A percentile compares a stretch with the other conserved stretches of the same genome.
Conservation (phyloP, 1,284 basidiomycete genomes). For the Athelia psychrophila region DNA sequence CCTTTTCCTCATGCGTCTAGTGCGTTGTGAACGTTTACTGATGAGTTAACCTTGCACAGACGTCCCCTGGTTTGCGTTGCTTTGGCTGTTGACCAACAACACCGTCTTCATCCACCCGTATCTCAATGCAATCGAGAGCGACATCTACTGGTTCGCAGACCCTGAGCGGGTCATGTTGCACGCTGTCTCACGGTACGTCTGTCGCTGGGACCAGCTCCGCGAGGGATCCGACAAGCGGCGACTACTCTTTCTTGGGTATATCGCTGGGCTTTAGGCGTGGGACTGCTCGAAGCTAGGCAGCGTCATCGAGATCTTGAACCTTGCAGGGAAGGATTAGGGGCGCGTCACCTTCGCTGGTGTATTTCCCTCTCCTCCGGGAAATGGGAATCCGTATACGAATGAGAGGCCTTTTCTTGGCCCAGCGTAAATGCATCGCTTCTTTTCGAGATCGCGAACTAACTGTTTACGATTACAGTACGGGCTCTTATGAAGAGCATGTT, state of each 20-base stretch:
- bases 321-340: slow-evolving; percentile 34
- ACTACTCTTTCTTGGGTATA: slow-evolving; percentile 60
- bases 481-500: slow-evolving; percentile 21
- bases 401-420: slow-evolving; percentile 53
- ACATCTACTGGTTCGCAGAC: slow-evolving; percentile 42
- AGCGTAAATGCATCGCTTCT: slow-evolving; percentile 40
- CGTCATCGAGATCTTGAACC: slow-evolving; percentile 52
- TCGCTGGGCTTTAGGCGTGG: slow-evolving; percentile 64
- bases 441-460: not conserved
- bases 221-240: slow-evolving; percentile 33
- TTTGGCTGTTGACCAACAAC: slow-evolving; percentile 34
- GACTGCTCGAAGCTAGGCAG: slow-evolving; percentile 58
- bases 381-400: slow-evolving; percentile 26
- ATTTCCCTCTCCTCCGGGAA: slow-evolving; percentile 33
- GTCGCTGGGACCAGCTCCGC: slow-evolving; percentile 23
- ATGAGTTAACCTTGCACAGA: too few relatives aligned
- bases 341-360: slow-evolving; percentile 42
- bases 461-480: slow-evolving; percentile 5
- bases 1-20: too few relatives aligned
- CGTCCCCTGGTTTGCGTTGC: slow-evolving; percentile 38
- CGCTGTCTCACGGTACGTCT: slow-evolving; percentile 27
- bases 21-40: too few relatives aligned
- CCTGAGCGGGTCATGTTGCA: slow-evolving; percentile 37
- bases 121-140: slow-evolving; percentile 32
- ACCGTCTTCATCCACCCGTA: slow-evolving; percentile 20